phyloP scores from a whole-genome alignment of 495 filamentous ascomycete species.

The Penicillium angulare region DNA sequence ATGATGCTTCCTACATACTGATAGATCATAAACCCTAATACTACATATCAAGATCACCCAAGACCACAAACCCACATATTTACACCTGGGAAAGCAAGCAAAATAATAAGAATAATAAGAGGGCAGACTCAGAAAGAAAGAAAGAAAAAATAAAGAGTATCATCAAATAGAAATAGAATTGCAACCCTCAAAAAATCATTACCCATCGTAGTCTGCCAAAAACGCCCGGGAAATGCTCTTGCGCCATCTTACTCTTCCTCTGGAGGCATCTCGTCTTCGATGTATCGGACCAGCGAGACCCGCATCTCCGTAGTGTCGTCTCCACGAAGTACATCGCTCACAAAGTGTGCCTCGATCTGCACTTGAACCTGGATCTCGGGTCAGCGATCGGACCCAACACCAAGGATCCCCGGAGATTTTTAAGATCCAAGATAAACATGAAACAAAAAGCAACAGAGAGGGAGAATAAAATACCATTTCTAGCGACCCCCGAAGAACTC shows the following conservation, averaged over 20 bases:
- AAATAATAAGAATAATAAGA: too few relatives aligned
- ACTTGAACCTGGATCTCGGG: constrained; percentile 72
- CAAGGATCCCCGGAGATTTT: constrained; percentile 7
- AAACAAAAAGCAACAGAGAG: not conserved
- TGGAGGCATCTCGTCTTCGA: constrained; percentile 95
- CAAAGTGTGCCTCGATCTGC: constrained; percentile 97
- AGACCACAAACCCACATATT: too few relatives aligned
- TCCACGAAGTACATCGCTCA: constrained; percentile 89
- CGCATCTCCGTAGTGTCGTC: constrained; percentile 98
- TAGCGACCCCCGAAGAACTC: constrained; percentile 82
- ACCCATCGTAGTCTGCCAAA: constrained; percentile 1
- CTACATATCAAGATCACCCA: too few relatives aligned
- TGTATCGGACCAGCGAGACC: constrained; percentile 86
- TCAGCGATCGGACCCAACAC: constrained; percentile 19
- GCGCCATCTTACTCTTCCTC: constrained; percentile 71
- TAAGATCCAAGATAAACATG: not conserved
- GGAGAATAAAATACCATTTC: constrained; percentile 72
- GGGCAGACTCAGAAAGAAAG: not conserved
- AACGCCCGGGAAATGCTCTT: constrained; percentile 14
- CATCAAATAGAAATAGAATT: constrained; percentile 3
- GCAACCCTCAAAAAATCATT: not conserved
- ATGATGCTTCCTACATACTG: constrained; percentile 10
- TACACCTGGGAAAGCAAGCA: too few relatives aligned
- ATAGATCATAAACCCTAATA: constrained; percentile 32
- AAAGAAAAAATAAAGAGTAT: too few relatives aligned